Evolutionary conservation across 768 basidiomycete genomes (phyloP).

Genomic region (Lactarius indigo): DNA sequence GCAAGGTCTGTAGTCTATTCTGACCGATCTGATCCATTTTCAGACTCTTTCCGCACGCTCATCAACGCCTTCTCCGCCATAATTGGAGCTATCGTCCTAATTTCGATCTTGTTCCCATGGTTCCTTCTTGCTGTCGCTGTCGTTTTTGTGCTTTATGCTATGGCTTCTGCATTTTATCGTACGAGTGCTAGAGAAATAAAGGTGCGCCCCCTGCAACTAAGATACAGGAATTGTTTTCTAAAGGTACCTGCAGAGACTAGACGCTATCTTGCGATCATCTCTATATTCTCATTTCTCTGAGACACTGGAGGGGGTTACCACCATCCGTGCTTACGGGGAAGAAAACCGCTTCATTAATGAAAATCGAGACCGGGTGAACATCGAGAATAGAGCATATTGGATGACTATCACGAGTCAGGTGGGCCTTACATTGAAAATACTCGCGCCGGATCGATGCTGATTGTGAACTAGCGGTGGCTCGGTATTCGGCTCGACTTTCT

Average conservation of each 20-base stretch:
- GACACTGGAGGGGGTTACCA: constrained; percentile 79
- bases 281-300: constrained; percentile 96
- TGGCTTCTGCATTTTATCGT: constrained; percentile 79
- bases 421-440: too few species aligned
- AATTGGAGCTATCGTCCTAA: constrained; percentile 71
- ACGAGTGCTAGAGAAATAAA: constrained; percentile 85
- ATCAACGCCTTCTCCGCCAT: constrained; percentile 59
- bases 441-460: too few species aligned
- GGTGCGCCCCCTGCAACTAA: constrained; percentile 31
- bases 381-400: constrained; percentile 91
- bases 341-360: constrained; percentile 67
- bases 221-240: constrained; percentile 2
- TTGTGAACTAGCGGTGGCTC: constrained; percentile 77
- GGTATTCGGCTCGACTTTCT: constrained; percentile 88
- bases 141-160: constrained; percentile 60
- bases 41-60: constrained; percentile 74
- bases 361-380: constrained; percentile 70
- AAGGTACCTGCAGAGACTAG: constrained; percentile 45
- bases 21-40: constrained; percentile 4
- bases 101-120: constrained; percentile 76
- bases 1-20: not conserved
- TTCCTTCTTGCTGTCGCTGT: constrained; percentile 73
- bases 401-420: constrained; percentile 53
- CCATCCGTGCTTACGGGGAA: constrained; percentile 87
- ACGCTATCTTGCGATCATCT: constrained; percentile 81